Conservation (phyloP, 1,284 basidiomycete genomes). For the Cutaneotrichosporon curvatum region DNA sequence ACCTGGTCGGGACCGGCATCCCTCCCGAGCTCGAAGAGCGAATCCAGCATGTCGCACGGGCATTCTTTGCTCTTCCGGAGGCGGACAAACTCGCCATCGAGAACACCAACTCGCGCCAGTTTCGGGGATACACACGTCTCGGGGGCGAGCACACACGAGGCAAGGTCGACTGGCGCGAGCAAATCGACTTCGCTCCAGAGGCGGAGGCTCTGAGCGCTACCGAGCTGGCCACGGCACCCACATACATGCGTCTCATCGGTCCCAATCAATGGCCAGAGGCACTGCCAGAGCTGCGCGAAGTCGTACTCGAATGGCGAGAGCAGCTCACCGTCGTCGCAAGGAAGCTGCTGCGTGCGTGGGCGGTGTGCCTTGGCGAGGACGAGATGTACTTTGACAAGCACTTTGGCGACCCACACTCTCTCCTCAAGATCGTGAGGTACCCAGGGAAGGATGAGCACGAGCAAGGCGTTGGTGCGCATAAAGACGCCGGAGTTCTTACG, state of each 20-base stretch:
- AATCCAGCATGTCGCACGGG: constrained; percentile 19
- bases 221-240: background rate
- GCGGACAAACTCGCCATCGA: constrained; percentile 26
- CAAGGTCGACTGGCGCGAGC: constrained; percentile 13
- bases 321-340: background rate
- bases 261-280: constrained; percentile 14
- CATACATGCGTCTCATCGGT: constrained; percentile 8
- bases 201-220: background rate
- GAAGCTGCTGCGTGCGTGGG: constrained; percentile 13
- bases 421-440: constrained; percentile 18
- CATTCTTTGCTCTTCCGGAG: constrained; percentile 28
- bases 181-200: constrained; percentile 16
- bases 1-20: constrained; percentile 28
- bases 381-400: constrained; percentile 9
- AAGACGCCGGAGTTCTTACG: constrained; percentile 15
- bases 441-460: constrained; percentile 1
- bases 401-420: constrained; percentile 14
- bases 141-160: constrained; percentile 12
- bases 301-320: constrained; percentile 7
- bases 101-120: constrained; percentile 22
- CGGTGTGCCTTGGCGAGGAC: constrained; percentile 9
- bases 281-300: constrained; percentile 4
- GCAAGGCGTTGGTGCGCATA: constrained; percentile 17
- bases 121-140: constrained; percentile 15
- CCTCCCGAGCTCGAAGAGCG: constrained; percentile 18